phyloP scores from a whole-genome alignment of 805 yeast species.

The Myxozyma melibiosi region DNA sequence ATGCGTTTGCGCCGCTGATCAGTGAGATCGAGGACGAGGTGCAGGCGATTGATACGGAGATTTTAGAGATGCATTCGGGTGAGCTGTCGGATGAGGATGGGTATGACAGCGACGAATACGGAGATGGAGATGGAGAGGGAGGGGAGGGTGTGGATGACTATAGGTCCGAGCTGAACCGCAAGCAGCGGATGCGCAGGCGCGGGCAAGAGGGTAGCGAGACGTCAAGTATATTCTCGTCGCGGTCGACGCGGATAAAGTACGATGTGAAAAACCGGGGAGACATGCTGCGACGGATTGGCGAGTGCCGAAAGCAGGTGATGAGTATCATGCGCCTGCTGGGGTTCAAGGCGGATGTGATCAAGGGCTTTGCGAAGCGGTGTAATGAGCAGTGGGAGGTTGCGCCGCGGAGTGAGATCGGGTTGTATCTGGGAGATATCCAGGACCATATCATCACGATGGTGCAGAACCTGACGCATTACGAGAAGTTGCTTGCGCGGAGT shows the following conservation, averaged over 20 bases:
- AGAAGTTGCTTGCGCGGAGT: slow-evolving; percentile 88
- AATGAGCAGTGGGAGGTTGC: slow-evolving; percentile 81
- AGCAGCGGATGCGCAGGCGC: slow-evolving; percentile 56
- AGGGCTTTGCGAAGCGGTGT: slow-evolving; percentile 90
- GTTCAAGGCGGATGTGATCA: slow-evolving; percentile 95
- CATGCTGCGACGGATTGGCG: slow-evolving; percentile 93
- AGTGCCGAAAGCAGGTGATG: slow-evolving; percentile 93
- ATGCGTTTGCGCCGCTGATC: slow-evolving; percentile 96
- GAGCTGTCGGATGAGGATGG: slow-evolving; percentile 53
- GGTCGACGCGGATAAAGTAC: slow-evolving; percentile 9
- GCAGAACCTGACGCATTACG: slow-evolving; percentile 90
- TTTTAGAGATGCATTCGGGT: slow-evolving; percentile 69
- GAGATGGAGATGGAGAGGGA: slow-evolving; percentile 39
- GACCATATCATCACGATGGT: slow-evolving; percentile 98
- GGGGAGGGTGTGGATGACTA: slow-evolving; percentile 41
- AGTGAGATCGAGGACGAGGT: slow-evolving; percentile 94
- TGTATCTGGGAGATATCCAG: slow-evolving; percentile 95
- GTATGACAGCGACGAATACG: slow-evolving; percentile 47
- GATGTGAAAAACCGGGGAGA: slow-evolving; percentile 68
- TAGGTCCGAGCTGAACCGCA: slow-evolving; percentile 4
- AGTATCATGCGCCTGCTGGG: slow-evolving; percentile 80
- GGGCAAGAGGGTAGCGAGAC: slow-evolving; percentile 32
- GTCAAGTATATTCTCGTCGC: slow-evolving; percentile 15
- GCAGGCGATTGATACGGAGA: slow-evolving; percentile 90
- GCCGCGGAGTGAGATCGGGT: slow-evolving; percentile 82